A percentile compares a stretch with the other conserved stretches of the same genome.
Evolutionary conservation across 2,329 filamentous ascomycete genomes (phyloP).

Genomic region (Cadophora gregata): DNA sequence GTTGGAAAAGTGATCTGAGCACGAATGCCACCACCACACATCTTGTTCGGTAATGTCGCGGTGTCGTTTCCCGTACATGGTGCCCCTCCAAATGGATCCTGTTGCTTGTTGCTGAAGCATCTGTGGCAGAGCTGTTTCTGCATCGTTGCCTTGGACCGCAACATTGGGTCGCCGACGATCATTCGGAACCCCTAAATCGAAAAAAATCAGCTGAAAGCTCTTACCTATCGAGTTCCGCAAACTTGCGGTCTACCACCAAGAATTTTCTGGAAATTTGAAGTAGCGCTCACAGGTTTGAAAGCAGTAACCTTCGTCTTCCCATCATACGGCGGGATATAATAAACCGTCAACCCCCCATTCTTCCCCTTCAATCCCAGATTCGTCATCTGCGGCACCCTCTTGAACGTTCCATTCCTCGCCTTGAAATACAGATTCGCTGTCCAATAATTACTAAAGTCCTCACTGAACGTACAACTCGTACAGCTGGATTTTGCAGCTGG

Average conservation of each 20-base stretch:
- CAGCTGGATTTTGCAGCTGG: conserved; percentile 41
- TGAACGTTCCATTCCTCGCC: conserved; percentile 42
- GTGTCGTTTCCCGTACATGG: conserved; percentile 52
- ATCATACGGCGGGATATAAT: conserved; percentile 46
- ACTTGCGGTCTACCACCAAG: no score
- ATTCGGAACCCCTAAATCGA: conserved; percentile 50
- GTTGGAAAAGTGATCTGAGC: conserved; percentile 62
- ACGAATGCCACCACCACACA: conserved; percentile 57
- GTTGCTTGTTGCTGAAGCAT: conserved; percentile 53
- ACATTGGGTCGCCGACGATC: conserved; percentile 50
- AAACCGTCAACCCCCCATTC: conserved; percentile 48
- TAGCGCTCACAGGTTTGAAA: conserved; percentile 37
- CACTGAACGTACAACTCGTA: conserved; percentile 45
- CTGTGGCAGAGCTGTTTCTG: conserved; percentile 59
- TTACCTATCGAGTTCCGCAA: background rate
- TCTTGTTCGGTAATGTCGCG: conserved; percentile 56
- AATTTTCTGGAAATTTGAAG: background rate
- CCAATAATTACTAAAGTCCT: conserved; percentile 46
- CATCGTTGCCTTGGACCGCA: conserved; percentile 47
- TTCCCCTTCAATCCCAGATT: conserved; percentile 34
- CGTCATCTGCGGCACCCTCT: conserved; percentile 35
- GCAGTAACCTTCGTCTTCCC: conserved; percentile 48
- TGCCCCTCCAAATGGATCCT: conserved; percentile 31
- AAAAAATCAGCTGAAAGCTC: background rate
- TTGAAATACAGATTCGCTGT: conserved; percentile 42